These are phyloP conservation scores for Kodamaea sp. DNA, from an alignment of 1,139 yeast species.

Conservation along the genomic window DNA sequence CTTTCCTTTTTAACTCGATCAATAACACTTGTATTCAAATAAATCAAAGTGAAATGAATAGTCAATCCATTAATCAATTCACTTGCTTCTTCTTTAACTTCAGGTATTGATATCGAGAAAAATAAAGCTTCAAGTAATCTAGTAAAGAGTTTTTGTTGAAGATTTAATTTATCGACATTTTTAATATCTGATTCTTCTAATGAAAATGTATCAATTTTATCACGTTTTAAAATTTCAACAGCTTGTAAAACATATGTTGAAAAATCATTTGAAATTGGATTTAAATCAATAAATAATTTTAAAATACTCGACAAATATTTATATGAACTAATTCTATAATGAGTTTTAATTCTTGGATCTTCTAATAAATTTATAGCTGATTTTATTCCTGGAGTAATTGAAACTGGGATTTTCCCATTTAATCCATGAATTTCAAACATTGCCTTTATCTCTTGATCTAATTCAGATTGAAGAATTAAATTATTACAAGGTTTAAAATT, in stretches of 20 bases:
- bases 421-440: slow-evolving; percentile 70
- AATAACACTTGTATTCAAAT: slow-evolving; percentile 68
- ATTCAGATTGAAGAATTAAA: slow-evolving; percentile 51
- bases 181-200: slow-evolving; percentile 43
- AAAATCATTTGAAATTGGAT: slow-evolving; percentile 58
- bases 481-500: slow-evolving; percentile 73
- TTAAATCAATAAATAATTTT: slow-evolving; percentile 65
- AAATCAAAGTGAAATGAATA: slow-evolving; percentile 74
- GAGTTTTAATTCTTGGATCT: slow-evolving; percentile 60
- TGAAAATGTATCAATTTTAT: slow-evolving; percentile 36
- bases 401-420: slow-evolving; percentile 56
- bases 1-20: slow-evolving; percentile 70
- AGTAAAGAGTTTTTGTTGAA: slow-evolving; percentile 58
- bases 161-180: slow-evolving; percentile 49
- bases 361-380: slow-evolving; percentile 69
- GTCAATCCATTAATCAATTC: slow-evolving; percentile 61
- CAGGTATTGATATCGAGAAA: slow-evolving; percentile 72
- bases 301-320: slow-evolving; percentile 64
- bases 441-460: slow-evolving; percentile 69
- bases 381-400: slow-evolving; percentile 78
- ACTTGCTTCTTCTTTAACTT: slow-evolving; percentile 66
- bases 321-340: slow-evolving; percentile 75
- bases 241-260: slow-evolving; percentile 40
- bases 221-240: slow-evolving; percentile 48
- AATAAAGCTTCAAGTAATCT: slow-evolving; percentile 68